Base-by-base conservation (phyloP, 2,329 filamentous ascomycete genomes). In the Fusarium lyarnte region DNA sequence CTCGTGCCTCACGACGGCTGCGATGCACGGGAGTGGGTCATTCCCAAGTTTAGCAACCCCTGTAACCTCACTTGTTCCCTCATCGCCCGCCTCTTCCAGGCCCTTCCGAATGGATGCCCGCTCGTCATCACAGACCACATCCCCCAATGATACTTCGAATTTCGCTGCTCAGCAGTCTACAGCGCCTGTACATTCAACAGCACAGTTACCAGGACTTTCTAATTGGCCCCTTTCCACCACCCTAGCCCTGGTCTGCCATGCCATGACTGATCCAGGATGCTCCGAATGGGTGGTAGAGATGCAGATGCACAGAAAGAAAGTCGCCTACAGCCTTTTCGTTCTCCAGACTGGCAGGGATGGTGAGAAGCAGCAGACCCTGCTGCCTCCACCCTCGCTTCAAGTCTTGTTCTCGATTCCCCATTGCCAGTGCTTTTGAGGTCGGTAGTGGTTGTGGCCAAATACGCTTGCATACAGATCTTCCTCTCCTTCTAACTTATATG, bases 401-500 rank as follows among this genome's bases (percentile, higher is more conserved):
- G 58, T 62, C 63, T 55, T 58, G 70, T 63, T 58, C 59, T 73
- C 54, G 58, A 68, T 68, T 45, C 58, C 63, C 63, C 69, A 63
- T 67, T 63, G 55, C 53, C 53, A 65, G 58, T 65, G 66, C 63
- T 63, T 53, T 58, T 29, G 66, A 43, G 54, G 65, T 58, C 59
- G 67, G 67, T 66, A 74, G 68, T 74, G 63, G 59, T 62, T 36
- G 42, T 71, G 47, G 47, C 43, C 66, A 60, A 62, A 58, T 67
- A 66, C 70, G 43, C 36, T 43, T 42, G 29, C 41, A 57, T 54
- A 58, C 46, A 72, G 42, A 67, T 75, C 66, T 76, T 66, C 69
- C 59, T 63, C 58, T 54, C 45, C 58, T 52, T 45, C 62, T 74
- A 77, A 74, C 77, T 80, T 77, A 77, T 80, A 81, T 79, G 72